Conservation (phyloP, 495 filamentous ascomycete genomes). For the Venustampulla echinocandica region DNA sequence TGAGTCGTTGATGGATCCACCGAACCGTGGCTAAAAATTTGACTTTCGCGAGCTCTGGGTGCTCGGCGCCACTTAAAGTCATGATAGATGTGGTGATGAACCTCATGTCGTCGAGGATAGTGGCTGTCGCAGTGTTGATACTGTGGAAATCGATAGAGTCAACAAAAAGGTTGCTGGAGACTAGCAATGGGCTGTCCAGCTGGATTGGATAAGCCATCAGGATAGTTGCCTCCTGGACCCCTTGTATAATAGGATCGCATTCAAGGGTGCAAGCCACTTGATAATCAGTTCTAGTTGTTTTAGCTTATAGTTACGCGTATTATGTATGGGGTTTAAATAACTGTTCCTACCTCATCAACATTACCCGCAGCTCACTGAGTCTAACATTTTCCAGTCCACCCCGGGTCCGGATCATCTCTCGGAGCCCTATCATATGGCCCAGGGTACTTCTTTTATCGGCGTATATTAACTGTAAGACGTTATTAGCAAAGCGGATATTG, state of each 20-base stretch:
- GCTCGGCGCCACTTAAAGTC: background rate
- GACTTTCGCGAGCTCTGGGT: background rate
- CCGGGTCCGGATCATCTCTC: constrained; percentile 15
- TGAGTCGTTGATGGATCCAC: constrained; percentile 16
- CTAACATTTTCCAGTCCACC: constrained; percentile 14
- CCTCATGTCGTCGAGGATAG: constrained; percentile 18
- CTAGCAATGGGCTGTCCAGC: constrained; percentile 13
- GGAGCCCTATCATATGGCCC: constrained; percentile 20
- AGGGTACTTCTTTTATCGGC: constrained; percentile 14
- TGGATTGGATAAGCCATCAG: constrained; percentile 2
- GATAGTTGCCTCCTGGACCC: background rate
- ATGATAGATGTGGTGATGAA: constrained; percentile 17
- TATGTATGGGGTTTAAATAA: background rate
- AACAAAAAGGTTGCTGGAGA: constrained; percentile 7
- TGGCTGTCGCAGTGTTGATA: constrained; percentile 6
- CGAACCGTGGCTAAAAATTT: constrained; percentile 13
- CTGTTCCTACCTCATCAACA: constrained; percentile 12
- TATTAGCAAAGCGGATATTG: background rate
- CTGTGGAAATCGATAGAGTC: background rate
- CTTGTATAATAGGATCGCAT: constrained; percentile 11
- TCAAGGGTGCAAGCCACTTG: constrained; percentile 19
- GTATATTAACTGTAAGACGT: constrained; percentile 11
- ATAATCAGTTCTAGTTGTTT: constrained; percentile 16
- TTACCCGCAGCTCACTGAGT: constrained; percentile 4
- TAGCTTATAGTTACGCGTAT: background rate